Base-by-base conservation (phyloP, 1,139 yeast genomes). In the Hyphopichia pseudoburtonii region DNA sequence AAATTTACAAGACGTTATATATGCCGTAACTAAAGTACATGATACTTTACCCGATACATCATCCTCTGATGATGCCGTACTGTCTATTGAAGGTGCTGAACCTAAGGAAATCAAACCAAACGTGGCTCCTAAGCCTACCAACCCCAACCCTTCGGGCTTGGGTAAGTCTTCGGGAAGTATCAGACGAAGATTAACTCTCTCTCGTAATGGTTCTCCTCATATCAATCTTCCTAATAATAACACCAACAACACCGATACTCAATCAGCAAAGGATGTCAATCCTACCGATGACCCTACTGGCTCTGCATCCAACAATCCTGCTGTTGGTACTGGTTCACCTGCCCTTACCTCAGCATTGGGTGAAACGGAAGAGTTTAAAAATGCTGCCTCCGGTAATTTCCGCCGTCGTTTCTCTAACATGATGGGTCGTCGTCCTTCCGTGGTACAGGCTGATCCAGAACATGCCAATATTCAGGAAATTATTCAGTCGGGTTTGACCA, bases 351-450 rank as follows among this genome's bases (percentile, higher is more conserved):
- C 34, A 11, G 5, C 23, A n/a, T 14, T 33, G 17, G 32, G 23
- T 3, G 36, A 45, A 37, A 50, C 45, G 22, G 57, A 51, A 22
- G 54, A 53, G 14, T 40, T 46, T 16, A 51, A 54, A n/a, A 50
- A 46, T 32, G 49, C 52, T 6, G 46, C 49, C 16, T 60, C 57
- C 16, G 50, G 61, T 9, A 34, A 34, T 5, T 58, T 70, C 47
- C 66, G 75, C 28, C 54, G 62, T 28, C 65, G 54, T 37, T 54
- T 70, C 35, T 66, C 74, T 3, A 58, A 54, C 25, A 62, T 70
- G 49, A 68, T 70, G 62, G 73, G 73, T 1, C 62, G 74, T n/a
- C 57, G 73, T 11, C 74, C 76, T 1, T 67, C 74, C 1, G 60
- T 70, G 3, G 53, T 57, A 33, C 74, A 67, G 42, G 74, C 75